Conservation (phyloP, 371 early-diverging fungal species). For the Mucor indicus region DNA sequence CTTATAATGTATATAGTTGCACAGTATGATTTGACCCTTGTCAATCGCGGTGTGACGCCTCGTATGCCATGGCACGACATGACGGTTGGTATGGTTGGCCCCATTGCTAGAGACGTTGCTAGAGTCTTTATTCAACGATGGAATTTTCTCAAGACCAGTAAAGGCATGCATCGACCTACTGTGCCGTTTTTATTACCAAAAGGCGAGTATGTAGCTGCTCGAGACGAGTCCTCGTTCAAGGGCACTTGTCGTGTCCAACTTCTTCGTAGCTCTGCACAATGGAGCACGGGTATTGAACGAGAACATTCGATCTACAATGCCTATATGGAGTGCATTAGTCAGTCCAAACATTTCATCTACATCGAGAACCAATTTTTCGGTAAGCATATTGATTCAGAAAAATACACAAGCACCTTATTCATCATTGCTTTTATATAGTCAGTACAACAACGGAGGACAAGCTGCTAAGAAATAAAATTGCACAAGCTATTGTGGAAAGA, state of each 20-base stretch:
- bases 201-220: slow-evolving; percentile 72
- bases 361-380: slow-evolving; percentile 97
- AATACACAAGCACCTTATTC: too few species aligned
- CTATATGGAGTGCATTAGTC: slow-evolving; percentile 74
- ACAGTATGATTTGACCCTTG: slow-evolving; percentile 46
- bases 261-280: slow-evolving; percentile 62
- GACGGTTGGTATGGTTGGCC: slow-evolving; percentile 69
- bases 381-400: slow-evolving; percentile 24
- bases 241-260: slow-evolving; percentile 72
- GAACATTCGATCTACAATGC: slow-evolving; percentile 83
- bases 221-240: slow-evolving; percentile 64
- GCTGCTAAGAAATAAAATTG: slow-evolving; percentile 33
- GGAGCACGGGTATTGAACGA: slow-evolving; percentile 66
- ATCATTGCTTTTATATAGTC: too few species aligned
- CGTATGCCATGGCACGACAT: slow-evolving; percentile 98
- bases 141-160: slow-evolving; percentile 80
- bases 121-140: slow-evolving; percentile 92
- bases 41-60: slow-evolving; percentile 54
- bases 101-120: slow-evolving; percentile 79
- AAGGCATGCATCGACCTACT: slow-evolving; percentile 57
- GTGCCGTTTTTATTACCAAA: slow-evolving; percentile 80
- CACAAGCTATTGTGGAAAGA: slow-evolving; percentile 66
- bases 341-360: slow-evolving; percentile 85
- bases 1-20: slow-evolving; percentile 32
- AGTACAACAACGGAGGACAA: slow-evolving; percentile 30